Base-by-base conservation (phyloP, 352 stramenopile species). In the Chrysophaeum taylorii region DNA sequence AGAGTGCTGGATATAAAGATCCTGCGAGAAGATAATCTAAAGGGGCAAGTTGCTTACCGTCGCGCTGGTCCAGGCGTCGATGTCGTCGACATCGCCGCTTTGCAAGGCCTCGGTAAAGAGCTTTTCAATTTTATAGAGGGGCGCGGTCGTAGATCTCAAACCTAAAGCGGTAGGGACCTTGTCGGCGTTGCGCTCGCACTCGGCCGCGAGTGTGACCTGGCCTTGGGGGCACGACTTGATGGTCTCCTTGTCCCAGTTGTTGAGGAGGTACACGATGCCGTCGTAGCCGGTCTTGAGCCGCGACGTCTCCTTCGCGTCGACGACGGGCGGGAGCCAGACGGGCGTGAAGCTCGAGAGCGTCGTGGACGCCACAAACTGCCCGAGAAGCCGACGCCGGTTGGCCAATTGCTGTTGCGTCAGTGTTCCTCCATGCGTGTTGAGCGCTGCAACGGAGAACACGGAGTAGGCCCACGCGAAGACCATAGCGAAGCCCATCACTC, bases 191-290 rank as follows among this genome's bases (percentile, higher is more conserved):
- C 27, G 27, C 33, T 66, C 57, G 57, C 57, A 66, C 33, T 66
- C 57, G 57, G 7, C 33, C 14, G 2, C 2, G 57, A 66, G 57
- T 23, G 57, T 45, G 33, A 66, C 35, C 31, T 66, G 57, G 14
- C 15, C 15, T 18, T 7, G 12, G 33, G 31, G 57, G 57, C 57
- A 42, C 18, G 18, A 18, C 45, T 57, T 66, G 53, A 31, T 42
- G 33, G 57, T 66, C 33, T 66, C 57, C 57, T 45, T 42, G 57
- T 66, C 57, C 57, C 57, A 66, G 57, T 66, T 66, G 12, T 42
- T 45, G 2, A 66, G 35, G 31, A 66, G 57, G 57, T 41, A 23
- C 31, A 45, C 14, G 33, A 66, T 66, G 57, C 57, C 57, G 57
- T 66, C 57, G 57, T 43, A 66, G 57, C 57, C 57, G 14, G 14